Percentiles rank a stretch among this genome's conserved stretches.
phyloP scores from a whole-genome alignment of 1,139 yeast species.

The Taphrina sp. region DNA sequence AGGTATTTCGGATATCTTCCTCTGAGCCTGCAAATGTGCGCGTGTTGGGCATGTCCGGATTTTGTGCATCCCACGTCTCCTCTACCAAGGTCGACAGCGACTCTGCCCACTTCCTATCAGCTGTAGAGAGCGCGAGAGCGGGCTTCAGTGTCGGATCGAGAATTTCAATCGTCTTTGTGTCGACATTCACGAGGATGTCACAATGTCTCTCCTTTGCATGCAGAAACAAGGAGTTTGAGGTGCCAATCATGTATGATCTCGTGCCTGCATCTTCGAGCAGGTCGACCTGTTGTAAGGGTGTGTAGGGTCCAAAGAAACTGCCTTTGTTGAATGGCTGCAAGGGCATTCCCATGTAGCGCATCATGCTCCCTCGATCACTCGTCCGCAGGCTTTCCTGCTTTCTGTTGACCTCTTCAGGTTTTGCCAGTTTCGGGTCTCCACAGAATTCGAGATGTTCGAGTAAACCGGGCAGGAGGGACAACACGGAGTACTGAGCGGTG shows the following conservation, averaged over 20 bases:
- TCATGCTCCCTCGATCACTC: conserved; percentile 71
- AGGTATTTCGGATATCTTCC: conserved; percentile 80
- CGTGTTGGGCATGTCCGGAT: conserved; percentile 48
- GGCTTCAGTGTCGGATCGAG: conserved; percentile 48
- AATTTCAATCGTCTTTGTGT: conserved; percentile 52
- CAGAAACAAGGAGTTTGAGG: conserved; percentile 76
- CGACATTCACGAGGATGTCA: conserved; percentile 58
- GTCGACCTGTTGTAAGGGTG: conserved; percentile 85
- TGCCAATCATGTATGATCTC: conserved; percentile 73
- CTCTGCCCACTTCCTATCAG: conserved; percentile 75
- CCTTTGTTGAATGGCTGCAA: conserved; percentile 80
- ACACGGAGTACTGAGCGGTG: conserved; percentile 58
- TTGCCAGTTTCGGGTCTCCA: conserved; percentile 74
- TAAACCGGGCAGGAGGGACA: conserved; percentile 49
- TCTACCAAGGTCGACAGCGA: conserved; percentile 40
- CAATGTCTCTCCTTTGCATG: conserved; percentile 63
- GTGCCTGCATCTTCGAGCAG: conserved; percentile 62
- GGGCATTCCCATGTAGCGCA: conserved; percentile 83
- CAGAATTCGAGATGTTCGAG: conserved; percentile 66
- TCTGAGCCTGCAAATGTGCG: conserved; percentile 69
- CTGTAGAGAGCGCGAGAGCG: conserved; percentile 53
- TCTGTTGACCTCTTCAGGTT: conserved; percentile 60
- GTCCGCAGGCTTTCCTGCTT: conserved; percentile 61
- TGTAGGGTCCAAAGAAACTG: conserved; percentile 86
- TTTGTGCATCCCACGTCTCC: conserved; percentile 49